Evolutionary conservation across 257 asterid species (phyloP).

Genomic region (Nicotiana noctiflora): DNA sequence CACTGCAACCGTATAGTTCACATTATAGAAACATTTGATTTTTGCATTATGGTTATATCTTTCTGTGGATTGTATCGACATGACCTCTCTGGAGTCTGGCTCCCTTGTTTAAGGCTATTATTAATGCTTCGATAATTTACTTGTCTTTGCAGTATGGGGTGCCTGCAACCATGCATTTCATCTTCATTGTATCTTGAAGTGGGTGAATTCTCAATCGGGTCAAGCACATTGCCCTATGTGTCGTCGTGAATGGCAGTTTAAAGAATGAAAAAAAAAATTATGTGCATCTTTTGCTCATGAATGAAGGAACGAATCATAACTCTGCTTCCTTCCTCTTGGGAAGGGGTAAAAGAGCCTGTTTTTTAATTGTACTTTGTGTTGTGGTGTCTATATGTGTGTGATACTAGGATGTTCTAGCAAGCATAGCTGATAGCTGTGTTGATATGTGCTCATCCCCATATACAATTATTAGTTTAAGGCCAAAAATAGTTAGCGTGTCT

Average conservation of each 20-base stretch:
- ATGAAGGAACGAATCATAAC: not conserved
- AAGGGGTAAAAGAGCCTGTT: not conserved
- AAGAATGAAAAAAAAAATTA: constrained; percentile 34
- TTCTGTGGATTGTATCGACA: not conserved
- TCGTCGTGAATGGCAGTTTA: constrained; percentile 93
- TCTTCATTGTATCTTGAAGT: constrained; percentile 93
- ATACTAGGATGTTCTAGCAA: not conserved
- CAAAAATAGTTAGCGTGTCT: not conserved
- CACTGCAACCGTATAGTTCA: not conserved
- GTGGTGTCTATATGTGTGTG: not conserved
- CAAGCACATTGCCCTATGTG: constrained; percentile 98
- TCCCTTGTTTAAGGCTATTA: not conserved
- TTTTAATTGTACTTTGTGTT: not conserved
- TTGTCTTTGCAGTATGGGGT: constrained; percentile 62
- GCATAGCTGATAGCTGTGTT: not conserved
- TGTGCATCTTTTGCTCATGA: not conserved
- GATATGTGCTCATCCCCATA: not conserved
- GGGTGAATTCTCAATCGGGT: constrained; percentile 91
- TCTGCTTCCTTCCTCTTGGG: not conserved
- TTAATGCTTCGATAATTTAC: not conserved
- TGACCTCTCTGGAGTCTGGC: not conserved
- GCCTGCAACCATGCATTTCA: constrained; percentile 94
- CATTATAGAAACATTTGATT: not conserved
- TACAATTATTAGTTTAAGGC: not conserved
- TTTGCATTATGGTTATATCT: not conserved